Evolutionary conservation across 345 rosid species (phyloP).

Genomic region (Eucalyptus pauciflora): DNA sequence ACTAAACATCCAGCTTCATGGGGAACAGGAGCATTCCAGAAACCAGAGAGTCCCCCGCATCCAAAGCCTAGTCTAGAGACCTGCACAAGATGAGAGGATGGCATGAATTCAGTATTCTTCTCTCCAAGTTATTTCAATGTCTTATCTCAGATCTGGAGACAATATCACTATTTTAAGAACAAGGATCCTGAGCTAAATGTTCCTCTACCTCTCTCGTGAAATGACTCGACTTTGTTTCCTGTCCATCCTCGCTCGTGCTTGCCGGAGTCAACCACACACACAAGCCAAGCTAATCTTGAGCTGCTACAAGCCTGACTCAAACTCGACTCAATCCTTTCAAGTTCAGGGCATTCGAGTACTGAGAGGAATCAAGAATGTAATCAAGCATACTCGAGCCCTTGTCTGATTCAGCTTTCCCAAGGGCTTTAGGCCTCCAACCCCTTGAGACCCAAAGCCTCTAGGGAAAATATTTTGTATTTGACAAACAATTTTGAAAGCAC

Average conservation of each 20-base stretch:
- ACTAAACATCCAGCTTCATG: slow-evolving; percentile 33
- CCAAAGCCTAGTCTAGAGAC: slow-evolving; percentile 40
- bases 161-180: neutral
- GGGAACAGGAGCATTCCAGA: slow-evolving; percentile 18
- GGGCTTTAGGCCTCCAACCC: too few species aligned
- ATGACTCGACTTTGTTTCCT: neutral
- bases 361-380: neutral
- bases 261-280: neutral
- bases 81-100: neutral
- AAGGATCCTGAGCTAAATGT: neutral
- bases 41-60: slow-evolving; percentile 33
- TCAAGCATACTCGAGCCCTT: neutral
- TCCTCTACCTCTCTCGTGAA: neutral
- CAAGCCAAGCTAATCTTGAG: neutral
- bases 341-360: neutral
- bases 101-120: neutral
- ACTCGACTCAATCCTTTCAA: neutral
- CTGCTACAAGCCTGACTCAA: neutral
- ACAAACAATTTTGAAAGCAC: too few species aligned
- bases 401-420: too few species aligned
- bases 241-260: neutral
- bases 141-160: too few species aligned
- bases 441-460: too few species aligned
- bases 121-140: neutral
- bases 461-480: too few species aligned